phyloP scores from a whole-genome alignment of 2,329 filamentous ascomycete species.

The Corinectria fuckeliana region DNA sequence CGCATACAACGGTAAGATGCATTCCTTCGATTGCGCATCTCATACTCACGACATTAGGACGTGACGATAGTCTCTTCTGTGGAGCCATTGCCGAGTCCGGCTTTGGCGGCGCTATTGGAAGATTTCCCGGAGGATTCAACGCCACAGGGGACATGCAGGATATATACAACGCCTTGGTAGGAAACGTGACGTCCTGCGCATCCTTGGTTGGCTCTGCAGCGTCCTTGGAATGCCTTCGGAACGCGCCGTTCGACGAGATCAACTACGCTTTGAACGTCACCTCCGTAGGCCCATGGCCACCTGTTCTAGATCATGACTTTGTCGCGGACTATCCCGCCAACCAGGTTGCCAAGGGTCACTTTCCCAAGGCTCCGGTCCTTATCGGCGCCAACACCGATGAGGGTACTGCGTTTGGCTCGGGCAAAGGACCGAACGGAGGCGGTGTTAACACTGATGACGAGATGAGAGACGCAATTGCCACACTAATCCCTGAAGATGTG shows the following conservation, averaged over 20 bases:
- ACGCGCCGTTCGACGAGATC: conserved; percentile 39
- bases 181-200: conserved; percentile 33
- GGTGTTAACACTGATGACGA: conserved; percentile 40
- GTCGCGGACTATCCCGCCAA: conserved; percentile 40
- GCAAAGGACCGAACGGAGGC: conserved; percentile 22
- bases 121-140: conserved; percentile 39
- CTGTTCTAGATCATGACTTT: conserved; percentile 47
- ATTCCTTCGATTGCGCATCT: not conserved
- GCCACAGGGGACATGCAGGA: conserved; percentile 36
- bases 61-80: conserved; percentile 59
- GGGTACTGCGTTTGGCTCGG: conserved; percentile 35
- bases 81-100: conserved; percentile 58
- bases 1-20: conserved; percentile 51
- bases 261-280: conserved; percentile 24
- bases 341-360: conserved; percentile 42
- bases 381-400: conserved; percentile 46
- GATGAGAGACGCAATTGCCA: conserved; percentile 26
- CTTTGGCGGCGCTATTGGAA: conserved; percentile 42
- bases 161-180: conserved; percentile 39
- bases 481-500: conserved; percentile 14
- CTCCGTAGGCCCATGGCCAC: conserved; percentile 25
- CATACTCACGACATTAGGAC: conserved; percentile 29
- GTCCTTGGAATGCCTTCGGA: conserved; percentile 39
- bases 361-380: conserved; percentile 44
- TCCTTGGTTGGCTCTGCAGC: conserved; percentile 28